Evolutionary conservation across 2,329 filamentous ascomycete species (phyloP), one percentile per base, ranked within the genome.

Genomic region (Penicillium sp.): DNA sequence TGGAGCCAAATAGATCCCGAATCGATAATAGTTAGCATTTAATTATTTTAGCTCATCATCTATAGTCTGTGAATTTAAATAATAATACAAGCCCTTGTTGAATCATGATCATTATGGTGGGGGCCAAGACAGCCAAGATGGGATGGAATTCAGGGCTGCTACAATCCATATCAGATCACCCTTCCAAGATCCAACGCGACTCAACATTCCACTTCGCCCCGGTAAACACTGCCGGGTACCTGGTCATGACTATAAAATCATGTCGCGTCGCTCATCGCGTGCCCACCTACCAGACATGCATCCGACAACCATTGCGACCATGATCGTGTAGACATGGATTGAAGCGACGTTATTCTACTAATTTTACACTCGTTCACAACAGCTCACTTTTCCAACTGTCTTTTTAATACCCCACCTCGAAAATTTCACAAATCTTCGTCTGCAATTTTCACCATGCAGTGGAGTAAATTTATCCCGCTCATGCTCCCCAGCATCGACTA

Each of bases 391-490:
- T 33, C 4, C 9, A 31, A 47, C 12, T 11, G 6, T n/a, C 6
- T 4, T 9, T 18, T 8, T 9, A 9, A 11, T 9, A 20, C 9
- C 26, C n/a, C 12, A 46, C 15, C 8, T 31, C 25, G 14, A 53
- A 14, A 8, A 33, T 20, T 26, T 14, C 26, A 8, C 44, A 20
- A 23, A 42, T 26, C 9, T 47, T 20, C 15, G 49, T 22, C 5
- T 37, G 29, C 33, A 50, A 22, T 29, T 45, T 31, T 45, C 49
- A 37, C n/a, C 3, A 55, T 55, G 49, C 49, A 11, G 29, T 47
- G 69, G 63, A 69, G 66, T 48, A 59, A 54, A 58, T 64, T 62
- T 33, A 42, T 67, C 52, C 40, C 67, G 60, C 51, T 72, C 44
- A 49, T 69, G 46, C 52, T 63, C 26, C 59, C 66, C 33, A 53